A percentile compares a stretch with the other conserved stretches of the same genome.
Conservation (phyloP, 345 rosid genomes). For the Ceriops decandra region DNA sequence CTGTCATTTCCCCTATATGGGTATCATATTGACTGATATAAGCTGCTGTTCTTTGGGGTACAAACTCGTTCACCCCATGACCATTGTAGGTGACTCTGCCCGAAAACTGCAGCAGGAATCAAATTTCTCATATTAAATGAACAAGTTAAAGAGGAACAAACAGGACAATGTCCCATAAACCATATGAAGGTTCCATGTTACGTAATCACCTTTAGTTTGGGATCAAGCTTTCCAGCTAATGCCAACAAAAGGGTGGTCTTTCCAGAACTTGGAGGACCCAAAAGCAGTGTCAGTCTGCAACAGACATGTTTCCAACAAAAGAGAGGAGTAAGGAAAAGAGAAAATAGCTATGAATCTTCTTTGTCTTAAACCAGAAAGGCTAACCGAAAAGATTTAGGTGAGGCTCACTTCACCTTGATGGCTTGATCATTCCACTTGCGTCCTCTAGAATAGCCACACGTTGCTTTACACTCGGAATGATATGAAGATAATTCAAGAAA, state of each 20-base stretch:
- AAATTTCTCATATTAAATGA: neutral
- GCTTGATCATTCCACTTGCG: slow-evolving; percentile 64
- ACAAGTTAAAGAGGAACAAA: neutral
- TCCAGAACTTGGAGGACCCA: slow-evolving; percentile 79
- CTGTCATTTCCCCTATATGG: slow-evolving; percentile 53
- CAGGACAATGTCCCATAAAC: neutral
- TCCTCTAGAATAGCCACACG: slow-evolving; percentile 53
- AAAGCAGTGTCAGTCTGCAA: slow-evolving; percentile 58
- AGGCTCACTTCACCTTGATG: slow-evolving; percentile 45
- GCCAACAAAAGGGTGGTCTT: slow-evolving; percentile 69
- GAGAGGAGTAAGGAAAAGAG: neutral
- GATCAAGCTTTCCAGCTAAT: slow-evolving; percentile 69
- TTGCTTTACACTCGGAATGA: slow-evolving; percentile 49
- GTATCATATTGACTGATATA: slow-evolving; percentile 59
- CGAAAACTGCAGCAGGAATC: slow-evolving; percentile 31
- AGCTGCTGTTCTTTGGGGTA: slow-evolving; percentile 57
- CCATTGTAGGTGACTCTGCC: slow-evolving; percentile 63
- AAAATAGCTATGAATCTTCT: neutral
- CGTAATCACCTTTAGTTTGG: slow-evolving; percentile 38
- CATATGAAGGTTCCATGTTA: neutral
- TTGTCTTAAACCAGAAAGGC: neutral
- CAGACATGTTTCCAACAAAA: neutral
- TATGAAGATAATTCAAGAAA: slow-evolving; percentile 26
- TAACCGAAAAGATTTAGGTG: neutral
- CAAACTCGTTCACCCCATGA: slow-evolving; percentile 41